Conservation (phyloP, 257 asterid species). For the Solanum peruvianum region DNA sequence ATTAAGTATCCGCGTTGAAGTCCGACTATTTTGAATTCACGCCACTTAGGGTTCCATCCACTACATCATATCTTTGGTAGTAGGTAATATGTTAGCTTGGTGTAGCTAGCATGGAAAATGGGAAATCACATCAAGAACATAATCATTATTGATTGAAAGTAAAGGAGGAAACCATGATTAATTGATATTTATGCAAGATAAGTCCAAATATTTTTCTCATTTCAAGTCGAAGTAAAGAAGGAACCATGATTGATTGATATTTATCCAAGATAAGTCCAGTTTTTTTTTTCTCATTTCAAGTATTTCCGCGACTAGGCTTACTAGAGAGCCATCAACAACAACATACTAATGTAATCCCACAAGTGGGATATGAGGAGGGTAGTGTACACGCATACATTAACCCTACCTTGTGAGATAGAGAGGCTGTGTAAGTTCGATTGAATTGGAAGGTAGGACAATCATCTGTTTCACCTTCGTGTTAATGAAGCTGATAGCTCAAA, state of each 20-base stretch:
- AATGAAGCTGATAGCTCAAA: not conserved
- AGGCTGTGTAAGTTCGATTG: not conserved
- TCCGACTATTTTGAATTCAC: not conserved
- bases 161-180: not conserved
- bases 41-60: not conserved
- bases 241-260: not conserved
- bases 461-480: not conserved
- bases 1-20: too few species aligned
- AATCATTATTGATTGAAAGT: not conserved
- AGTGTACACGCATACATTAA: not conserved
- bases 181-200: not conserved
- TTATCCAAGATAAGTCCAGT: not conserved
- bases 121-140: not conserved
- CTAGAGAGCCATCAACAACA: not conserved
- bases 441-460: not conserved
- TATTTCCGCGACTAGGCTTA: not conserved
- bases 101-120: not conserved
- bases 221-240: not conserved
- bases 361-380: too few species aligned
- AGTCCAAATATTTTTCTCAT: not conserved
- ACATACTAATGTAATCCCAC: not conserved
- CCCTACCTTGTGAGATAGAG: not conserved
- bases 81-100: not conserved
- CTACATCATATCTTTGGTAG: not conserved
- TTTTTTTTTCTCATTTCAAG: not conserved